A percentile compares a stretch with the other conserved stretches of the same genome.
Conservation (phyloP, 805 yeast species). For the Zygosaccharomyces bisporus region DNA sequence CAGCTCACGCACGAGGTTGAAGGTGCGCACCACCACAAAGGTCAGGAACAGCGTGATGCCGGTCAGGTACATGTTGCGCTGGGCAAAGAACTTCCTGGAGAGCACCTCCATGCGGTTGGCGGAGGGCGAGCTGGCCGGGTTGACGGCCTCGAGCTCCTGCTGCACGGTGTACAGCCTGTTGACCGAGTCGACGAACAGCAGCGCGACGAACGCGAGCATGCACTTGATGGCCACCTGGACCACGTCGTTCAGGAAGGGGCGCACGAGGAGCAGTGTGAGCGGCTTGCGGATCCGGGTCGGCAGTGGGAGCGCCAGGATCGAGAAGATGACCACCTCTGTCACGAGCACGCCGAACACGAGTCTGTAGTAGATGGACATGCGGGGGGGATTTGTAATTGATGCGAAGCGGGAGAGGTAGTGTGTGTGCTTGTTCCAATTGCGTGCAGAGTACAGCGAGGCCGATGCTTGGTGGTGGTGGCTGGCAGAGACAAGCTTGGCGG, state of each 20-base stretch:
- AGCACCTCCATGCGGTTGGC: constrained; percentile 76
- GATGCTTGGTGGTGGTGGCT: too few relatives aligned
- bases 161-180: constrained; percentile 73
- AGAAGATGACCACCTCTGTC: constrained; percentile 73
- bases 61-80: constrained; percentile 91
- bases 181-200: constrained; percentile 83
- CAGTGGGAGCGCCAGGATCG: constrained; percentile 77
- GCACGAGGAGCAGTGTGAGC: constrained; percentile 55
- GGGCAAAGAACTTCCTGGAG: constrained; percentile 91
- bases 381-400: too few relatives aligned
- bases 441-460: too few relatives aligned
- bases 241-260: constrained; percentile 67
- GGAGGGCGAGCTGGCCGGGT: constrained; percentile 33
- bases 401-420: too few relatives aligned
- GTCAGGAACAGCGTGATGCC: constrained; percentile 93
- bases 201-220: constrained; percentile 73
- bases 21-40: constrained; percentile 79
- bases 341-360: constrained; percentile 71
- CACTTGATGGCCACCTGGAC: constrained; percentile 78
- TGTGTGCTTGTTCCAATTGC: too few relatives aligned
- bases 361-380: constrained; percentile 32
- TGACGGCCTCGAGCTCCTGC: constrained; percentile 48
- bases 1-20: constrained; percentile 71
- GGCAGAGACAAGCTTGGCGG: too few relatives aligned
- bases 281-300: constrained; percentile 73